phyloP scores from a whole-genome alignment of 441 rosid genomes.

The Jatropha podagrica region DNA sequence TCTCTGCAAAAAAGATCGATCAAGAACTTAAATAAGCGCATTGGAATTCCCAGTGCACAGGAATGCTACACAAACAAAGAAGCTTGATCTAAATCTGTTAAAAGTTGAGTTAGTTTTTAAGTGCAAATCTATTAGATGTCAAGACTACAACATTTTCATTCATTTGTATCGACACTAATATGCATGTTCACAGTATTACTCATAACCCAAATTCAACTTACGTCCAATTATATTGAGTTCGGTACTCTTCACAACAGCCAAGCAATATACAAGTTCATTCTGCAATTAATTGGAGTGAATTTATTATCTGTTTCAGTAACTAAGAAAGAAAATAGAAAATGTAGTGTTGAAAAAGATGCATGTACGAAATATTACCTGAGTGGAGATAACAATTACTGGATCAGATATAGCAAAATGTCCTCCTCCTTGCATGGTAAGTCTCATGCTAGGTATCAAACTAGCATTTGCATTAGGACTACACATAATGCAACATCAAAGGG shows the following conservation, averaged over 20 bases:
- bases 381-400: slow-evolving; percentile 59
- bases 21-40: too few species aligned
- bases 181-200: not conserved
- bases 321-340: not conserved
- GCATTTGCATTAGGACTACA: slow-evolving; percentile 61
- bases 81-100: not conserved
- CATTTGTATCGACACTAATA: not conserved
- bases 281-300: slow-evolving; percentile 31
- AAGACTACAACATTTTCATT: not conserved
- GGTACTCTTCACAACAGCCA: slow-evolving; percentile 74
- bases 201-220: slow-evolving; percentile 34
- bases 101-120: not conserved
- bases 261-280: slow-evolving; percentile 67
- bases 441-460: slow-evolving; percentile 51
- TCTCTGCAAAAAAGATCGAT: slow-evolving; percentile 44
- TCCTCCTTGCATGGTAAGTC: slow-evolving; percentile 89
- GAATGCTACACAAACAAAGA: not conserved
- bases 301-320: slow-evolving; percentile 12
- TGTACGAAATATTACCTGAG: slow-evolving; percentile 36
- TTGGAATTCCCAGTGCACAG: not conserved
- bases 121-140: slow-evolving; percentile 4
- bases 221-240: slow-evolving; percentile 86
- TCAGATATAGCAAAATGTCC: slow-evolving; percentile 48
- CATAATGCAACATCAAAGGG: not conserved
- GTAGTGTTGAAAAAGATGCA: not conserved